phyloP scores from a whole-genome alignment of 768 basidiomycete species.

The Calocera viscosa region DNA sequence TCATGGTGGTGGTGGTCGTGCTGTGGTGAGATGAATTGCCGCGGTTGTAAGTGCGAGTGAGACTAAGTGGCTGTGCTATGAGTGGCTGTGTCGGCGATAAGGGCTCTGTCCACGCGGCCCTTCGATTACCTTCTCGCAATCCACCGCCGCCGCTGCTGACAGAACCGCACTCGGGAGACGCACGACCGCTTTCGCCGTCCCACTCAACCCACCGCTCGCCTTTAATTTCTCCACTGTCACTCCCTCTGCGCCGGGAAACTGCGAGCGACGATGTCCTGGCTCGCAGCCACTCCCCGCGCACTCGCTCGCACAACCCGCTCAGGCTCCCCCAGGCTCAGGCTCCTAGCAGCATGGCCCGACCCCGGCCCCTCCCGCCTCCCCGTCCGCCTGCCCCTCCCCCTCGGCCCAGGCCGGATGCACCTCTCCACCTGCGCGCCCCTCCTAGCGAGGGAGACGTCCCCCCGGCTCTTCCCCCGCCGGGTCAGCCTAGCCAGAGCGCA shows the following conservation, averaged over 20 bases:
- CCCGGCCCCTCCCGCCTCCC: neutral
- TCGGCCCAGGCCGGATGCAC: neutral
- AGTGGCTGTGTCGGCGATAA: slow-evolving; percentile 5
- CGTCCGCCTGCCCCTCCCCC: neutral
- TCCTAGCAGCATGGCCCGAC: neutral
- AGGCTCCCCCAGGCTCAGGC: neutral
- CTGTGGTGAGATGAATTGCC: neutral
- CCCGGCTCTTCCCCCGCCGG: neutral
- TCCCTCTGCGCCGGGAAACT: neutral
- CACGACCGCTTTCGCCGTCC: no score
- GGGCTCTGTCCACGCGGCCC: neutral
- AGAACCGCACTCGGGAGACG: no score
- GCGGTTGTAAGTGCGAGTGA: neutral
- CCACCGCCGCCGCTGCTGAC: neutral
- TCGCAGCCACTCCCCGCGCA: neutral
- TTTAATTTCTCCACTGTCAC: neutral
- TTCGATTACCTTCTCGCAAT: neutral
- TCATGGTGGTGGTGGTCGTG: neutral
- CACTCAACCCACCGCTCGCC: neutral
- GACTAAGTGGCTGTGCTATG: neutral
- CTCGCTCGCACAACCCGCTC: neutral
- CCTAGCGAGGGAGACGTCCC: neutral
- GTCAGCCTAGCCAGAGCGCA: neutral
- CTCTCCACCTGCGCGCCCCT: neutral
- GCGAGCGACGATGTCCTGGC: neutral